Evolutionary conservation across 306 rosid species (phyloP), one percentile per base, ranked within the genome.

Genomic region (Spatholobus suberectus): DNA sequence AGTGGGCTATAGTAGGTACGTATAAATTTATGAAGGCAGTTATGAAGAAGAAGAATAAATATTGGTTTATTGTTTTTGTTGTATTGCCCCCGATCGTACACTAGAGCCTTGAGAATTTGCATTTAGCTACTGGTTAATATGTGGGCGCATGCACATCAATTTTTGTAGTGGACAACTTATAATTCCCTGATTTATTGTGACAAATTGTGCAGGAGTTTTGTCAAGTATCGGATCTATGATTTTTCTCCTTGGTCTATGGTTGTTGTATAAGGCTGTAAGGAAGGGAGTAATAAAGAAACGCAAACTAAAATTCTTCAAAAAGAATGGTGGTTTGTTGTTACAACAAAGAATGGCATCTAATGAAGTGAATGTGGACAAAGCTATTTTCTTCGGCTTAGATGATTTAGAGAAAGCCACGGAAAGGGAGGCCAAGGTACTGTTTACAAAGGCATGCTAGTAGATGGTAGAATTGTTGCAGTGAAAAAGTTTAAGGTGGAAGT

Each of bases 1-100:
- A n/a, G n/a, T n/a, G n/a, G n/a, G n/a, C 34, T 8, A 65, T 79
- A 52, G 57, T 84, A 78, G 87, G 84, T 84, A 84, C 10, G 81
- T 26, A 18, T 18, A 32, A 59, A 69, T 52, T 21, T 59, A 47
- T 8, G 24, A 58, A 41, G 23, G 3, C 61, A 47, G n/a, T n/a
- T n/a, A n/a, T n/a, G n/a, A n/a, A n/a, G n/a, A n/a, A n/a, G n/a
- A n/a, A n/a, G n/a, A n/a, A n/a, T n/a, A n/a, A n/a, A n/a, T n/a
- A n/a, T n/a, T n/a, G n/a, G n/a, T n/a, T n/a, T n/a, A n/a, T n/a
- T n/a, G n/a, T n/a, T n/a, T n/a, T n/a, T n/a, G n/a, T n/a, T n/a
- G n/a, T n/a, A n/a, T n/a, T n/a, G n/a, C n/a, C n/a, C n/a, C n/a
- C n/a, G n/a, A 41, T 41, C 13, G 46, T 54, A 18, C 18, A n/a